These are phyloP conservation scores for Boletus patriciae DNA, from an alignment of 768 basidiomycete genomes.

Conservation along the genomic window DNA sequence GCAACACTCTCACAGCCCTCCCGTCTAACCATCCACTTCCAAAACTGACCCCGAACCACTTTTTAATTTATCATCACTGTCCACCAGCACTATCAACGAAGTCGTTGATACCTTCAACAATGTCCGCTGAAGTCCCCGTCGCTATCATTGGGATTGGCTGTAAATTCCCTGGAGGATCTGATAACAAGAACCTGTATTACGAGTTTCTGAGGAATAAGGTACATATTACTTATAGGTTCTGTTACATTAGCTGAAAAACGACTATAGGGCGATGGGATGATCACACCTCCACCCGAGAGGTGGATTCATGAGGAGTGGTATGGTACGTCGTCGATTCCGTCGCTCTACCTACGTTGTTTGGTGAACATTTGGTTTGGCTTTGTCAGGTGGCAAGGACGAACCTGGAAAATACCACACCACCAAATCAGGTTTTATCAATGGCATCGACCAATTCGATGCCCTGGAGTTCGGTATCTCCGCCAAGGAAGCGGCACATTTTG, in stretches of 20 bases:
- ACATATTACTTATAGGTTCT: not conserved
- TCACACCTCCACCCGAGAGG: slow-evolving; percentile 25
- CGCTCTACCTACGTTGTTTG: not conserved
- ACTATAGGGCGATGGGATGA: slow-evolving; percentile 34
- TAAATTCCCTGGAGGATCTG: slow-evolving; percentile 34
- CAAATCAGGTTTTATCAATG: slow-evolving; percentile 32
- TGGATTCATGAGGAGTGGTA: slow-evolving; percentile 35
- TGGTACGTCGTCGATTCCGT: slow-evolving; percentile 18
- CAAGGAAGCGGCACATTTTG: slow-evolving; percentile 32
- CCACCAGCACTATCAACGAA: not conserved
- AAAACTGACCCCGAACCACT: not conserved
- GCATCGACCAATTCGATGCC: slow-evolving; percentile 35
- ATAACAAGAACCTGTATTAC: slow-evolving; percentile 32
- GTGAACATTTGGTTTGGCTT: not conserved
- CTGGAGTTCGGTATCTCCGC: slow-evolving; percentile 36
- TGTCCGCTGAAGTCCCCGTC: slow-evolving; percentile 32
- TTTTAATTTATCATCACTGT: slow-evolving; percentile 1
- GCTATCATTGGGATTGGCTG: slow-evolving; percentile 35
- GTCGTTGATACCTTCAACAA: slow-evolving; percentile 9
- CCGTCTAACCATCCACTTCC: not conserved
- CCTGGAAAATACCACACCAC: slow-evolving; percentile 32
- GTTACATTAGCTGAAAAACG: not conserved
- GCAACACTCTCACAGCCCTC: not conserved
- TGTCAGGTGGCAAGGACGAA: slow-evolving; percentile 30
- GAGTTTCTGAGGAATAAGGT: slow-evolving; percentile 34